phyloP scores from a whole-genome alignment of 257 asterid species.

The Verbascum thapsus region DNA sequence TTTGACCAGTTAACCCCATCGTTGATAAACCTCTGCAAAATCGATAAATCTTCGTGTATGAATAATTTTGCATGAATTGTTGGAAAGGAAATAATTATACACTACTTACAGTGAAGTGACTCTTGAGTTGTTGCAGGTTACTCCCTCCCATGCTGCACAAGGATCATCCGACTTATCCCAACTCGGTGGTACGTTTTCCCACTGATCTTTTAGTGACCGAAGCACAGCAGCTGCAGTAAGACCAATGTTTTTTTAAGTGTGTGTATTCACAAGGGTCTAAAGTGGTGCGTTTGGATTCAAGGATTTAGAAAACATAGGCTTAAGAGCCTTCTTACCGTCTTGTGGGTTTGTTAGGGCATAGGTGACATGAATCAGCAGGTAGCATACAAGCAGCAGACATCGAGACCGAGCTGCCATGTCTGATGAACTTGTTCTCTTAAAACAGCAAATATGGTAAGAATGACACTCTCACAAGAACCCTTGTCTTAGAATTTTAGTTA shows the following conservation, averaged over 20 bases:
- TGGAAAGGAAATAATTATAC: not conserved
- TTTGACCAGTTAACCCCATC: slow-evolving; percentile 75
- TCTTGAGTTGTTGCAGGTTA: slow-evolving; percentile 71
- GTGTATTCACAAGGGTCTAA: not conserved
- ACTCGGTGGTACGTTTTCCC: slow-evolving; percentile 74
- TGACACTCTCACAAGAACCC: not conserved
- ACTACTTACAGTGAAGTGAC: slow-evolving; percentile 75
- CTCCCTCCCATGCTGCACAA: slow-evolving; percentile 82
- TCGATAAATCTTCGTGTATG: not conserved
- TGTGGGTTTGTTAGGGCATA: slow-evolving; percentile 47
- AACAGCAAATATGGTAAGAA: not conserved
- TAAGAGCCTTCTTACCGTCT: slow-evolving; percentile 44
- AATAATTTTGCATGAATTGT: not conserved
- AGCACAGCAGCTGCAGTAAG: slow-evolving; percentile 72
- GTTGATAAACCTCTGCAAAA: slow-evolving; percentile 78
- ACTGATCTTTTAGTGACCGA: slow-evolving; percentile 72
- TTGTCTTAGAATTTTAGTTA: slow-evolving; percentile 28
- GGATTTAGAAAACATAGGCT: too few relatives aligned
- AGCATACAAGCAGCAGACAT: slow-evolving; percentile 26
- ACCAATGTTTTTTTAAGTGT: slow-evolving; percentile 7
- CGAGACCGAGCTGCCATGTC: slow-evolving; percentile 32
- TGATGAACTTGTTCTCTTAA: slow-evolving; percentile 11
- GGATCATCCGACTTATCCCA: slow-evolving; percentile 85
- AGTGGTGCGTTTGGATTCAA: too few relatives aligned
- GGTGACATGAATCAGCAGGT: slow-evolving; percentile 21